A percentile compares a stretch with the other conserved stretches of the same genome.
These are phyloP conservation scores for Coemansia sp. DNA, from an alignment of 192 early-diverging fungal genomes.

Conservation along the genomic window DNA sequence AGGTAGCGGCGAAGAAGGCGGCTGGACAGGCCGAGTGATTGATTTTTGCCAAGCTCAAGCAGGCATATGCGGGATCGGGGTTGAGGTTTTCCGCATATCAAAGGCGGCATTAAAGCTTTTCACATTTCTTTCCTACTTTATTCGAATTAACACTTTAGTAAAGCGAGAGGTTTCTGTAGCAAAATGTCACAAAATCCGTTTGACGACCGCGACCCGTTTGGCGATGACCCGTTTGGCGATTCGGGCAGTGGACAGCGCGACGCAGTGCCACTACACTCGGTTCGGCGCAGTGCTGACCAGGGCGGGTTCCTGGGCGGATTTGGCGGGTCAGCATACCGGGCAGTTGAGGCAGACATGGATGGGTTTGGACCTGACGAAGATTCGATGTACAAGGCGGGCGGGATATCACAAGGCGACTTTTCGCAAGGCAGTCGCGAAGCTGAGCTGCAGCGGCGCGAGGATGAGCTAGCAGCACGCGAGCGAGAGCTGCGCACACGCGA, in stretches of 20 bases:
- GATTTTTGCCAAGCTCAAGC: background rate
- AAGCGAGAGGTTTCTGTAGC: background rate
- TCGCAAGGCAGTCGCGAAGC: slow-evolving; percentile 58
- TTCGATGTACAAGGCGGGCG: slow-evolving; percentile 4
- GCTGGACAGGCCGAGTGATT: background rate
- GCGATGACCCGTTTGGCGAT: slow-evolving; percentile 39
- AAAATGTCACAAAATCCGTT: slow-evolving; percentile 51
- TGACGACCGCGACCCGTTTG: slow-evolving; percentile 47
- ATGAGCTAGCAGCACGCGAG: slow-evolving; percentile 76
- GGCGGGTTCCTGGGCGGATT: slow-evolving; percentile 38
- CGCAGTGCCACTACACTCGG: slow-evolving; percentile 45
- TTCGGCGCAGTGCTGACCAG: slow-evolving; percentile 30
- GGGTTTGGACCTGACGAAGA: slow-evolving; percentile 10
- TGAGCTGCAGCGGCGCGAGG: slow-evolving; percentile 71
- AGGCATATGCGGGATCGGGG: background rate
- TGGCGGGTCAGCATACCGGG: slow-evolving; percentile 35
- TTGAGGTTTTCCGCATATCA: background rate
- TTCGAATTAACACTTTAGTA: background rate
- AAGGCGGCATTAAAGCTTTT: background rate
- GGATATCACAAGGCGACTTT: background rate
- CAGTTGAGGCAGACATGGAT: slow-evolving; percentile 34
- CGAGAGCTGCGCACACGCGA: slow-evolving; percentile 65
- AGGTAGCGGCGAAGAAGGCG: slow-evolving; percentile 42
- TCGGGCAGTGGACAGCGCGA: slow-evolving; percentile 12
- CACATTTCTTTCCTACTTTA: slow-evolving; percentile 4